These are phyloP conservation scores for Blepharisma japonicum DNA, from an alignment of 73 alveolate species.

Conservation along the genomic window DNA sequence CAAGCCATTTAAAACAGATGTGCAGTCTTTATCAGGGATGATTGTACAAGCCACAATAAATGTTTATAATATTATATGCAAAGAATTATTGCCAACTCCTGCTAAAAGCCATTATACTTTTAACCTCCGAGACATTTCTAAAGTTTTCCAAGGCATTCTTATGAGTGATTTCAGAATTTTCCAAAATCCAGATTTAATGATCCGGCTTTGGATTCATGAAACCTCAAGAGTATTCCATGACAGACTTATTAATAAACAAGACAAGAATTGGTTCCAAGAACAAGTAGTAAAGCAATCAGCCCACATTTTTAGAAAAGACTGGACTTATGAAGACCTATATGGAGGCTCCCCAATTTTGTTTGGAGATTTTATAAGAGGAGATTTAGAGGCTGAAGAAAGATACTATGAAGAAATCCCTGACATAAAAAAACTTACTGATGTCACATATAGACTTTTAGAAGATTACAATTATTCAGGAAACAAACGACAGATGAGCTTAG, in stretches of 20 bases:
- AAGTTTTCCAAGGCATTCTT: slow-evolving; percentile 83
- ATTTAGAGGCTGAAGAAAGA: slow-evolving; percentile 75
- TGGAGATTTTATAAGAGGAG: slow-evolving; percentile 96
- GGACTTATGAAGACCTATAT: slow-evolving; percentile 86
- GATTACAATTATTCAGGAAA: slow-evolving; percentile 92
- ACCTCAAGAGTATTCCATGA: slow-evolving; percentile 99
- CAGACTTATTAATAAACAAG: slow-evolving; percentile 94
- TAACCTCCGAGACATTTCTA: slow-evolving; percentile 96
- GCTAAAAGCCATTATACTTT: slow-evolving; percentile 97
- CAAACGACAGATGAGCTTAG: slow-evolving; percentile 91
- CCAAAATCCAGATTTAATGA: slow-evolving; percentile 53
- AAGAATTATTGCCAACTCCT: slow-evolving; percentile 83
- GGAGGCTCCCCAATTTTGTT: slow-evolving; percentile 78
- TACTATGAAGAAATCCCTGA: slow-evolving; percentile 96
- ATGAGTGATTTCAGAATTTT: slow-evolving; percentile 46
- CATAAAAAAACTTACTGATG: slow-evolving; percentile 54
- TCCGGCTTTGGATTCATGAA: slow-evolving; percentile 98
- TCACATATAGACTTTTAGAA: slow-evolving; percentile 47
- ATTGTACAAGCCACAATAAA: slow-evolving; percentile 45
- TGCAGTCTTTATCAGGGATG: slow-evolving; percentile 43
- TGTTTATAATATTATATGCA: slow-evolving; percentile 39
- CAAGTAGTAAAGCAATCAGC: slow-evolving; percentile 59
- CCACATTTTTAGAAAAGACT: slow-evolving; percentile 70
- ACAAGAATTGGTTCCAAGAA: slow-evolving; percentile 90
- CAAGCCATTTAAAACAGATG: slow-evolving; percentile 35